These are phyloP conservation scores for Tagetes patula DNA, from an alignment of 129 eudicot genomes.

Conservation along the genomic window DNA sequence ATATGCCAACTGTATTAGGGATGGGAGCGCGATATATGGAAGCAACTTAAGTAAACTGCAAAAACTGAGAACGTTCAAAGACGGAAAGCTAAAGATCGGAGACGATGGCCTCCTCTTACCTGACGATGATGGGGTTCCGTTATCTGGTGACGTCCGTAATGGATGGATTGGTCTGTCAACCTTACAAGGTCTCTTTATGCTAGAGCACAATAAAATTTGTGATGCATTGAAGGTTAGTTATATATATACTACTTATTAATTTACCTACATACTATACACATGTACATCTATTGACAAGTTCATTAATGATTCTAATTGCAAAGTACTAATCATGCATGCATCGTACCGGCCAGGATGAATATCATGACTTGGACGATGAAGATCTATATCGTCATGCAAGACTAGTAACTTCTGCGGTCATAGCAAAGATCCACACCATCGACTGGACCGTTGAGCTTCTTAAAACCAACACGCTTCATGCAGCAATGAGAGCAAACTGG, in stretches of 20 bases:
- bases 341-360: conserved; percentile 35
- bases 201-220: conserved; percentile 60
- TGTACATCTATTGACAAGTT: neutral
- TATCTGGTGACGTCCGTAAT: conserved; percentile 62
- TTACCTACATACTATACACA: neutral
- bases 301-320: neutral
- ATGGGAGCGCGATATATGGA: conserved; percentile 60
- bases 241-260: no score
- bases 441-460: conserved; percentile 77
- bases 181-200: conserved; percentile 57
- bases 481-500: conserved; percentile 63
- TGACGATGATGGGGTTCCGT: conserved; percentile 36
- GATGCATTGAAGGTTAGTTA: conserved; percentile 47
- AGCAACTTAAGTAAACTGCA: conserved; percentile 32
- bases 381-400: conserved; percentile 56
- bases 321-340: neutral
- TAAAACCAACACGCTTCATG: conserved; percentile 50
- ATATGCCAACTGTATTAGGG: conserved; percentile 33
- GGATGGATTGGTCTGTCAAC: conserved; percentile 58
- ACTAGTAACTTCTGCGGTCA: conserved; percentile 61
- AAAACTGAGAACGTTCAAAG: conserved; percentile 51
- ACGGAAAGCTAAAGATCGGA: conserved; percentile 62
- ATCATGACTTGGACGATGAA: conserved; percentile 48
- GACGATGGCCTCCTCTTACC: conserved; percentile 54
- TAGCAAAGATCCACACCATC: conserved; percentile 71